phyloP scores from a whole-genome alignment of 345 rosid genomes.

The Rubroshorea leprosula region DNA sequence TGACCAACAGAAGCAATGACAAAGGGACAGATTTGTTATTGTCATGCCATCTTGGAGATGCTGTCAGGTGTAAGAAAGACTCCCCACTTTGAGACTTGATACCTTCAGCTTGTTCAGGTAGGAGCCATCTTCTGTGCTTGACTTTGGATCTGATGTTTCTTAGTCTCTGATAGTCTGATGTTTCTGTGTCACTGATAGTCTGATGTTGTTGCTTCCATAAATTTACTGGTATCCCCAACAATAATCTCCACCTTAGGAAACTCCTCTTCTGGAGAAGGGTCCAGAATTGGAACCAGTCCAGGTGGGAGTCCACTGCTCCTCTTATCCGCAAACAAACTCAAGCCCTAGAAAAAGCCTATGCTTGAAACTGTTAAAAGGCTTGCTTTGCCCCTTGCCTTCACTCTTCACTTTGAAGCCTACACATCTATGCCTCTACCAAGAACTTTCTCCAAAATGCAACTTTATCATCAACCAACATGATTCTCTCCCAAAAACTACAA shows the following conservation, averaged over 20 bases:
- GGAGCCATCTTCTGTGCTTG: conserved; percentile 30
- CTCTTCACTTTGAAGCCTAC: conserved; percentile 36
- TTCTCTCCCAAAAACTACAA: no score
- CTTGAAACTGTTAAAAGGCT: conserved; percentile 45
- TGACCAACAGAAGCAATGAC: neutral
- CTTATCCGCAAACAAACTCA: conserved; percentile 79
- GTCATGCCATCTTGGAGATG: conserved; percentile 70
- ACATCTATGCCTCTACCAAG: conserved; percentile 17
- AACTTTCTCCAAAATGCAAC: conserved; percentile 2
- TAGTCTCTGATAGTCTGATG: neutral
- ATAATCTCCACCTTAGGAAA: conserved; percentile 79
- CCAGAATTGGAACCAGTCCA: conserved; percentile 57
- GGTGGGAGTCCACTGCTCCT: conserved; percentile 66
- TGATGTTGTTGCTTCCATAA: conserved; percentile 24
- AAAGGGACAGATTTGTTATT: neutral
- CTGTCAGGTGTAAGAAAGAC: conserved; percentile 83
- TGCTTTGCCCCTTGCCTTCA: conserved; percentile 19
- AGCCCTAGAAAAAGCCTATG: conserved; percentile 81
- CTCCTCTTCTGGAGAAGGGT: conserved; percentile 54
- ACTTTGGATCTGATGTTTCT: conserved; percentile 19
- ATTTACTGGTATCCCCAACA: conserved; percentile 67
- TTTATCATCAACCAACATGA: no score
- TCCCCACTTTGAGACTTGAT: conserved; percentile 82
- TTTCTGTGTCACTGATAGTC: neutral
- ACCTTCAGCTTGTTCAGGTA: conserved; percentile 81